Evolutionary conservation across 2,329 filamentous ascomycete genomes (phyloP).

Genomic region (Lachnum nothofagi): DNA sequence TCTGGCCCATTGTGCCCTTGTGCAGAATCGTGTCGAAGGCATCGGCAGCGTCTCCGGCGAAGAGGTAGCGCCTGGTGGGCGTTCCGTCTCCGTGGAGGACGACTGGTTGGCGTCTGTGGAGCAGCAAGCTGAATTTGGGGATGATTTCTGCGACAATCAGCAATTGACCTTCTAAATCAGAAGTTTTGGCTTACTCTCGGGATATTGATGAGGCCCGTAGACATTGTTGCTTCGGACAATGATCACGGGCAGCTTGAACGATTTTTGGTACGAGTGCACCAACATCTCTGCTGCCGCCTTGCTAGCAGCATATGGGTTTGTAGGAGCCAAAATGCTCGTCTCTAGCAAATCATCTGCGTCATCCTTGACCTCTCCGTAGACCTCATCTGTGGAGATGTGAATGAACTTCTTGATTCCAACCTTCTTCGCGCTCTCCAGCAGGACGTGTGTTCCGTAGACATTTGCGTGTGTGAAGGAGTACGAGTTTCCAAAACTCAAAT

Average conservation of each 20-base stretch:
- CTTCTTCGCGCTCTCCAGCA: constrained; percentile 71
- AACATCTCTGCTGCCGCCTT: constrained; percentile 82
- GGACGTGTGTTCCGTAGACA: constrained; percentile 77
- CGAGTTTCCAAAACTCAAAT: constrained; percentile 76
- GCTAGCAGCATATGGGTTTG: constrained; percentile 75
- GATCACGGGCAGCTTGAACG: constrained; percentile 73
- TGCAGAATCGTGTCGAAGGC: constrained; percentile 82
- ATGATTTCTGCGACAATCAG: constrained; percentile 61
- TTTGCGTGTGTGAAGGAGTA: constrained; percentile 78
- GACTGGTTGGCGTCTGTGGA: constrained; percentile 61
- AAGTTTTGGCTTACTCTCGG: constrained; percentile 60
- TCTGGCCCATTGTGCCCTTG: constrained; percentile 66
- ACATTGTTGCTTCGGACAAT: constrained; percentile 81
- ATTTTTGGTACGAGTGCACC: constrained; percentile 80
- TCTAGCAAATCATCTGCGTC: constrained; percentile 68
- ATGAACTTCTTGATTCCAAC: constrained; percentile 68
- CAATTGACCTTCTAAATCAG: background rate
- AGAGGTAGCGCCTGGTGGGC: constrained; percentile 71
- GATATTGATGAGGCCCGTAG: constrained; percentile 78
- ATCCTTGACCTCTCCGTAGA: constrained; percentile 73
- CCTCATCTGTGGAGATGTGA: constrained; percentile 80
- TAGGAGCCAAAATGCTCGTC: constrained; percentile 69
- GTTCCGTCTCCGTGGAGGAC: constrained; percentile 73
- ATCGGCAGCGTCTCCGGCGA: constrained; percentile 72
- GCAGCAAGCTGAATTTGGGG: constrained; percentile 71